Evolutionary conservation across 768 basidiomycete species (phyloP).

Genomic region (Postia placenta): DNA sequence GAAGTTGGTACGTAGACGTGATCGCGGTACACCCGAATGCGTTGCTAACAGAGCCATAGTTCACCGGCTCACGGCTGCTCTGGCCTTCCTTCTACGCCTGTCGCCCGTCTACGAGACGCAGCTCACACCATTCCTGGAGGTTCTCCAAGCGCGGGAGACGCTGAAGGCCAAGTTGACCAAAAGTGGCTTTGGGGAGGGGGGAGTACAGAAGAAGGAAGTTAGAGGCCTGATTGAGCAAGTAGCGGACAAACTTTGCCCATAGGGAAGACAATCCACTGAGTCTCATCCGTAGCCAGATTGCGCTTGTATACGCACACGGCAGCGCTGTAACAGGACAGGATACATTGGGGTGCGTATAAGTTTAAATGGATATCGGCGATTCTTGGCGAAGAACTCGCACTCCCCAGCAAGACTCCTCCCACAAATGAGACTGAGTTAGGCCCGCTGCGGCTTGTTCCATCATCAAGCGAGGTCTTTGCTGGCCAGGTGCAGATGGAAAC

Average conservation of each 20-base stretch:
- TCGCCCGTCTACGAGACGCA: slow-evolving; percentile 62
- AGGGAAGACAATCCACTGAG: no score
- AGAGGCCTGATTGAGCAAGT: slow-evolving; percentile 63
- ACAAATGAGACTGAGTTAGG: no score
- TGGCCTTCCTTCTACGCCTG: slow-evolving; percentile 70
- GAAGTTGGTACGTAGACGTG: slow-evolving; percentile 61
- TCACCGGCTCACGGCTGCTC: slow-evolving; percentile 73
- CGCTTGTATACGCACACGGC: no score
- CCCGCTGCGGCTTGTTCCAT: no score
- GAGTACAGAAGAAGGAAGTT: slow-evolving; percentile 60
- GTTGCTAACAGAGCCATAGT: slow-evolving; percentile 37
- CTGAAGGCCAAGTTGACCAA: slow-evolving; percentile 52
- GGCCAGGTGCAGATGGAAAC: no score
- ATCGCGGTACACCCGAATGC: slow-evolving; percentile 1
- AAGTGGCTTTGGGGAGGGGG: slow-evolving; percentile 44
- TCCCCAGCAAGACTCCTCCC: no score
- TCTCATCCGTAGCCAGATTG: no score
- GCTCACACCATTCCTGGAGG: slow-evolving; percentile 55
- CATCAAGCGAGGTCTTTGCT: no score
- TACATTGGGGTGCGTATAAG: no score
- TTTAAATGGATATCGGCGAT: no score
- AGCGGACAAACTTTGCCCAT: slow-evolving; percentile 32
- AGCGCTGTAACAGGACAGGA: no score
- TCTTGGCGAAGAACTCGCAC: no score
- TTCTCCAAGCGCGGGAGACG: slow-evolving; percentile 53